Percentiles rank a stretch among this genome's conserved stretches.
Evolutionary conservation across 208 protist species (phyloP).

Genomic region (Trypanosoma conorhini): DNA sequence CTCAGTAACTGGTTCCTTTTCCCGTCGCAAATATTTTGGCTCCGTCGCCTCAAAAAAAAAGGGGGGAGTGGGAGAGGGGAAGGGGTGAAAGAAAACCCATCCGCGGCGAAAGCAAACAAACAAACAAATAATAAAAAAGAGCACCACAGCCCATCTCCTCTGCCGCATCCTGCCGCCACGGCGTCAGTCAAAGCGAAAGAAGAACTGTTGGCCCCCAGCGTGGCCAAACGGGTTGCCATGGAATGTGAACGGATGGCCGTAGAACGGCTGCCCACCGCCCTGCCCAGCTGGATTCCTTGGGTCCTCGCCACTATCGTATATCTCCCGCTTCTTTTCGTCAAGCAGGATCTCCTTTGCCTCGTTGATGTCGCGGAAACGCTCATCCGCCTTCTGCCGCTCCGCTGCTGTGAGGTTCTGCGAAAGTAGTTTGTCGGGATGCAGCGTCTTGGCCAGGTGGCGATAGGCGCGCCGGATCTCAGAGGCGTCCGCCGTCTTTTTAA

Average conservation of each 20-base stretch:
- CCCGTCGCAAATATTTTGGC: too few species aligned
- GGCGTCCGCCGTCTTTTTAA: conserved; percentile 73
- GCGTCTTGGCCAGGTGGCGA: conserved; percentile 82
- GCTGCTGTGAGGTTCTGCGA: conserved; percentile 64
- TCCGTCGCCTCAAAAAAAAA: background rate
- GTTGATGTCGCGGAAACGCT: conserved; percentile 89
- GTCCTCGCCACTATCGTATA: conserved; percentile 92
- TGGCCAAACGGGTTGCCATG: conserved; percentile 25
- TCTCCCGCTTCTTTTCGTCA: conserved; percentile 81
- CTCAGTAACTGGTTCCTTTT: background rate
- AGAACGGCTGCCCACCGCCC: conserved; percentile 46
- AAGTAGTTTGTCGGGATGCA: conserved; percentile 90
- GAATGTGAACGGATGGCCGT: conserved; percentile 65
- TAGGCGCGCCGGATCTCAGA: conserved; percentile 92
- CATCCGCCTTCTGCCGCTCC: conserved; percentile 74
- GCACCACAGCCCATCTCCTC: background rate
- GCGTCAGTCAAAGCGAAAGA: conserved; percentile 40
- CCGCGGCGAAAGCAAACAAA: background rate
- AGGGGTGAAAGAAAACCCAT: conserved; percentile 7
- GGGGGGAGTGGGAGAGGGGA: conserved; percentile 5
- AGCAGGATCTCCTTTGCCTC: conserved; percentile 91
- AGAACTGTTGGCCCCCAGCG: conserved; percentile 53
- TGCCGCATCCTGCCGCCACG: conserved; percentile 3
- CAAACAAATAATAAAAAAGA: too few species aligned
- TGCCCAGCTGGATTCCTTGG: conserved; percentile 71